Conservation (phyloP, 2,329 filamentous ascomycete species). For the Bipolaris oryzae region DNA sequence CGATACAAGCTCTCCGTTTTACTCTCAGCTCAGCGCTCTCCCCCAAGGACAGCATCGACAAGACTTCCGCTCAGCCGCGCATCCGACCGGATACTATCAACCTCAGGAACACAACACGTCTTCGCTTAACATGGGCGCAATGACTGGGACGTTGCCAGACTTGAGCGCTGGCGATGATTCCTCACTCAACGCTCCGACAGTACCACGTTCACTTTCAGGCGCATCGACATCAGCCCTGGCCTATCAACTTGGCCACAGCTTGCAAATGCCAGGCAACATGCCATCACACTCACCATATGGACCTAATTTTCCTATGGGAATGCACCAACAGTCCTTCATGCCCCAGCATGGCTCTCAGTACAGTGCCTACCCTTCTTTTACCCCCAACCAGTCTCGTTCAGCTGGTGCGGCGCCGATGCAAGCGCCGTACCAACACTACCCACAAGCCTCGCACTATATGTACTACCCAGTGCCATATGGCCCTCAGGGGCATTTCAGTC, state of each 20-base stretch:
- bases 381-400: slow-evolving; percentile 34
- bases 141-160: slow-evolving; percentile 47
- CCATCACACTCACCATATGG: slow-evolving; percentile 36
- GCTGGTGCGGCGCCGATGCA: slow-evolving; percentile 30
- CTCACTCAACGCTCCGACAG: slow-evolving; percentile 26
- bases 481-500: slow-evolving; percentile 35
- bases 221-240: slow-evolving; percentile 49
- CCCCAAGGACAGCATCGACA: slow-evolving; percentile 35
- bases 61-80: slow-evolving; percentile 37
- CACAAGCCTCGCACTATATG: slow-evolving; percentile 42
- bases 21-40: slow-evolving; percentile 46
- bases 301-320: slow-evolving; percentile 31
- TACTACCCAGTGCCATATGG: slow-evolving; percentile 46
- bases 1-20: slow-evolving; percentile 41
- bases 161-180: slow-evolving; percentile 32
- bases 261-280: slow-evolving; percentile 40
- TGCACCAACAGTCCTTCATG: slow-evolving; percentile 39
- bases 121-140: slow-evolving; percentile 46
- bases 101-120: slow-evolving; percentile 35
- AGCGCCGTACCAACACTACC: slow-evolving; percentile 38
- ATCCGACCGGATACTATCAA: slow-evolving; percentile 31
- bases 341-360: slow-evolving; percentile 34
- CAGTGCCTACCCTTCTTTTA: slow-evolving; percentile 30
- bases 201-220: slow-evolving; percentile 44
- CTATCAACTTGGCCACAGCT: slow-evolving; percentile 49